phyloP scores from a whole-genome alignment of 345 rosid species.

The Eucalyptus paniculata region DNA sequence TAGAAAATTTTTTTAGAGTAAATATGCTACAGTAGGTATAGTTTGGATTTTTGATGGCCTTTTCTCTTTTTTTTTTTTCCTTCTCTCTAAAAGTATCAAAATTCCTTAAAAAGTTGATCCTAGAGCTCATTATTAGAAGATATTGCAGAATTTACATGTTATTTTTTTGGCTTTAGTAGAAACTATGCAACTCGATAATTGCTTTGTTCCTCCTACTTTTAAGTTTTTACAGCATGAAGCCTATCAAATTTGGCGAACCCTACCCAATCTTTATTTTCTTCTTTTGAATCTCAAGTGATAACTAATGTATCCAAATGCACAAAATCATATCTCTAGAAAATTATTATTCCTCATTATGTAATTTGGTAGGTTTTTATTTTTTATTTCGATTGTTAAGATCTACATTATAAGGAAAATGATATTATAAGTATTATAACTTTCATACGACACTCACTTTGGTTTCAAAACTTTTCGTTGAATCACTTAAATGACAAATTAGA shows the following conservation, averaged over 20 bases:
- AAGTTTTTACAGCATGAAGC: not conserved
- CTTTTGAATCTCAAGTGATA: not conserved
- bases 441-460: rapidly evolving
- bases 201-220: not conserved
- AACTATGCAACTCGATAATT: not conserved
- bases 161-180: not conserved
- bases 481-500: not conserved
- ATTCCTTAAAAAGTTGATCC: not conserved
- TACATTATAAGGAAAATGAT: not conserved
- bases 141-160: not conserved
- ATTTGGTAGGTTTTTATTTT: not conserved
- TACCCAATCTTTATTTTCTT: not conserved
- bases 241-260: not conserved
- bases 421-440: not conserved
- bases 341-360: not conserved
- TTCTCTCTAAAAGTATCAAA: not conserved
- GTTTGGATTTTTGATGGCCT: not conserved
- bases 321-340: not conserved
- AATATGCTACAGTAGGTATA: not conserved
- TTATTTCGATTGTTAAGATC: not conserved
- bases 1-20: not conserved
- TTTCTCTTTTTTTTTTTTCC: rapidly evolving
- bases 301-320: not conserved
- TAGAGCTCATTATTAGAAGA: not conserved
- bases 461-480: not conserved